Conservation (phyloP, 2,329 filamentous ascomycete genomes). For the Penicillium sp. region DNA sequence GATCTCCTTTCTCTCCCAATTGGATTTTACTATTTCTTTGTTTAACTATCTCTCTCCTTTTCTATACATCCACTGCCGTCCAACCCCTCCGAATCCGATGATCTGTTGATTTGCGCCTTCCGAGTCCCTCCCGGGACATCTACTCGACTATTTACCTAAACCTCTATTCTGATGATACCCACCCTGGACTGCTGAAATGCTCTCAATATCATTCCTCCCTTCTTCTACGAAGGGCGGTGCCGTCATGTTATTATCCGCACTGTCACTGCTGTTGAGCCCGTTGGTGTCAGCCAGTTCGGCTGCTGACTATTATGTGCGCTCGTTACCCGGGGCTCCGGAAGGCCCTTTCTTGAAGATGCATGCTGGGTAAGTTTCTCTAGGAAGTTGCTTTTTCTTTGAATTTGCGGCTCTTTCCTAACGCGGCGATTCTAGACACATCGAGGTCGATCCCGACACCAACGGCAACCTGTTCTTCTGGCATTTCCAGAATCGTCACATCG, state of each 20-base stretch:
- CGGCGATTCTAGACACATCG: constrained; percentile 62
- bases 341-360: constrained; percentile 88
- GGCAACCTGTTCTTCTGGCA: constrained; percentile 99
- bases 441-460: constrained; percentile 73
- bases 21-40: not conserved
- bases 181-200: constrained; percentile 12
- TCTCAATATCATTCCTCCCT: constrained; percentile 15
- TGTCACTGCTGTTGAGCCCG: constrained; percentile 24
- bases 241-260: constrained; percentile 19
- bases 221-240: constrained; percentile 8
- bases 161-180: constrained; percentile 2
- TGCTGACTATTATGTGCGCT: constrained; percentile 81
- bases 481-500: constrained; percentile 90
- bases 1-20: not conserved
- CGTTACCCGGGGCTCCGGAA: constrained; percentile 73
- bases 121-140: constrained; percentile 15
- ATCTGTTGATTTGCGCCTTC: constrained; percentile 12
- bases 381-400: not conserved
- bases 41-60: not conserved
- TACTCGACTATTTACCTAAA: constrained; percentile 1
- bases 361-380: constrained; percentile 62
- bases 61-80: not conserved
- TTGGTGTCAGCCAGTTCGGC: constrained; percentile 46
- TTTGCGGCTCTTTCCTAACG: not conserved
- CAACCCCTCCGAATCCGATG: constrained; percentile 9